Evolutionary conservation across 192 early-diverging fungal species (phyloP), one percentile per base, ranked within the genome.

Genomic region (Umbelopsis sp.): DNA sequence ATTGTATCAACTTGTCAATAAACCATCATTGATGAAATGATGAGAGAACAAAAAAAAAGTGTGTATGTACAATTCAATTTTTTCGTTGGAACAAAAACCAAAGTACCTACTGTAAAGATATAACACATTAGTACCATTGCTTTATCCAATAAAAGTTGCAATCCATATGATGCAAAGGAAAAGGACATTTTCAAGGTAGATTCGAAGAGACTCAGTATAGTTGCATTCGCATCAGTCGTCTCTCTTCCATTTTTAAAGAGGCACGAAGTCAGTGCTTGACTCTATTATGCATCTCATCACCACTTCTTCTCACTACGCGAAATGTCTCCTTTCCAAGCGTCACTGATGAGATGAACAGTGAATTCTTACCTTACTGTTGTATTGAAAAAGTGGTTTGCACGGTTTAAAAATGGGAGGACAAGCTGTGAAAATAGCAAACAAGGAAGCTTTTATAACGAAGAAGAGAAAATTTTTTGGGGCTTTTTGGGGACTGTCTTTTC

Each of bases 211-310:
- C 21, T 56, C 71, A 72, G 59, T 25, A 65, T 62, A 59, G 31
- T 65, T 72, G 59, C 45, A 65, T 41, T 62, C 41, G 41, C 44
- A 45, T 41, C 59, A 49, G 29, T 54, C 52, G 56, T 62, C 56
- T 62, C 56, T 62, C 56, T 62, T 26, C 56, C 56, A 62, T 62
- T 62, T 62, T 62, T 62, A 26, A 26, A 62, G 56, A 62, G 56
- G 56, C 56, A 62, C 56, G 56, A 51, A 65, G 38, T 74, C 73
- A 74, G 73, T 69, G 73, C 73, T 74, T 74, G 73, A 74, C 73
- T 74, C 73, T 74, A 74, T 47, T 50, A 69, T 34, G 51, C 43
- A 65, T 74, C 56, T 74, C 73, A 74, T 74, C 73, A n/a, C 67
- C 73, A 74, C 70, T 71, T 62, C 56, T 34, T 62, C 31, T 26